These are phyloP conservation scores for Candida anutae DNA, from an alignment of 1,139 yeast genomes.

Conservation along the genomic window DNA sequence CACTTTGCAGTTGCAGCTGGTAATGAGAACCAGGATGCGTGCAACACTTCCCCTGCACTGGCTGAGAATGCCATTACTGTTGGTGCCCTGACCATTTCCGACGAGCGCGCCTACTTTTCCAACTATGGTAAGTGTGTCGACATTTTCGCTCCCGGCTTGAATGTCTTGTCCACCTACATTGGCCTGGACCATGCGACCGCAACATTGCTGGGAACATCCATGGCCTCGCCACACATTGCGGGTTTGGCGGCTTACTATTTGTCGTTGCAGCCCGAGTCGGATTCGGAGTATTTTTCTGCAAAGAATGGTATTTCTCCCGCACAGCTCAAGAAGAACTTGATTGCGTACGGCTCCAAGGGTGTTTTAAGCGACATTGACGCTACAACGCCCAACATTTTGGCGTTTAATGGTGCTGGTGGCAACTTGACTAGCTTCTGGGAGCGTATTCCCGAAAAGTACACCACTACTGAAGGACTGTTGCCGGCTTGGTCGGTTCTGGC, in stretches of 20 bases:
- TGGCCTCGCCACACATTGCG: constrained; percentile 97
- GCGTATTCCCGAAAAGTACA: too few relatives aligned
- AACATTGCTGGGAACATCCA: constrained; percentile 92
- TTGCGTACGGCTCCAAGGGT: constrained; percentile 70
- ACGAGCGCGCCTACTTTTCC: constrained; percentile 71
- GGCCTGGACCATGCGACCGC: constrained; percentile 82
- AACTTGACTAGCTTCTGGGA: constrained; percentile 71
- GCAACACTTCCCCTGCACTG: constrained; percentile 76
- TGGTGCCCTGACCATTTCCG: constrained; percentile 74
- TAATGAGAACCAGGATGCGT: constrained; percentile 79
- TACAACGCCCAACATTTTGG: constrained; percentile 76
- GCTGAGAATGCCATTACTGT: constrained; percentile 73
- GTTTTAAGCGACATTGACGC: constrained; percentile 60
- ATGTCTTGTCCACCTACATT: constrained; percentile 76
- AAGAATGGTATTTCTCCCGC: constrained; percentile 65
- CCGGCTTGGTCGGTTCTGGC: too few relatives aligned
- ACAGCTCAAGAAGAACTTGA: constrained; percentile 81
- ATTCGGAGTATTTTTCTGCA: constrained; percentile 59
- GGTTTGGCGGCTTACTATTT: constrained; percentile 86
- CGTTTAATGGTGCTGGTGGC: constrained; percentile 90
- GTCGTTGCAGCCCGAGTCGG: constrained; percentile 82
- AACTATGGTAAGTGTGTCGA: constrained; percentile 83
- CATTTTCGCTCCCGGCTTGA: constrained; percentile 79
- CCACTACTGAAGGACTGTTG: too few relatives aligned
- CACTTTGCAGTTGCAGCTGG: constrained; percentile 89